Conservation (phyloP, 106 monocot genomes). For the Dioscorea alata region DNA sequence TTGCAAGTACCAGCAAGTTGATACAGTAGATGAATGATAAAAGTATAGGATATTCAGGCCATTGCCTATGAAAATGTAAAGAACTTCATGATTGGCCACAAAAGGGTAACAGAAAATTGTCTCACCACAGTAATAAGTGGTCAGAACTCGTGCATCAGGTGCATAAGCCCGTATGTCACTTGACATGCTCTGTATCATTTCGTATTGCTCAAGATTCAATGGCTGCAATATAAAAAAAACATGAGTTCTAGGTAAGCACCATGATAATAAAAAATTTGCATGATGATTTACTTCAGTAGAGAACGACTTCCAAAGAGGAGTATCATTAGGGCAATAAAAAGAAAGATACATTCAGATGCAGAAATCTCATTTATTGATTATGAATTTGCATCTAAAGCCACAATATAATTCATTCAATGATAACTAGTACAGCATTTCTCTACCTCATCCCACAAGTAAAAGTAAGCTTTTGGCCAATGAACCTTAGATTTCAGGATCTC, state of each 20-base stretch:
- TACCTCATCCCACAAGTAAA: constrained; percentile 99
- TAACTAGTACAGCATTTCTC: neutral
- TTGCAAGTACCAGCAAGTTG: too few relatives aligned
- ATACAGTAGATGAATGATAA: too few relatives aligned
- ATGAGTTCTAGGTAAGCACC: constrained; percentile 13
- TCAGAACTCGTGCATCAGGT: constrained; percentile 85
- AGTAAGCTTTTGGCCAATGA: constrained; percentile 98
- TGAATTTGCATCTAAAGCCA: neutral
- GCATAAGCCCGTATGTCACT: constrained; percentile 78
- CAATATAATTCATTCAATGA: neutral
- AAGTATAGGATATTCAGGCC: too few relatives aligned
- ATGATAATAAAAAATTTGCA: neutral
- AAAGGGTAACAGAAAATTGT: too few relatives aligned
- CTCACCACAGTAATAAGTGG: constrained; percentile 95
- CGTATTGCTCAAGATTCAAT: constrained; percentile 79
- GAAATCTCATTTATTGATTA: neutral
- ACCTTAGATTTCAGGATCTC: constrained; percentile 76
- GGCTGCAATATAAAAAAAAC: constrained; percentile 47
- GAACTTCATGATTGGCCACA: too few relatives aligned
- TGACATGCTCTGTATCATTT: constrained; percentile 75
- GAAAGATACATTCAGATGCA: too few relatives aligned
- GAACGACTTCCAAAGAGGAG: neutral
- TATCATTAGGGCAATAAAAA: too few relatives aligned
- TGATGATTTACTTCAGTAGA: neutral
- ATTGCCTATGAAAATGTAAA: too few relatives aligned